phyloP scores from a whole-genome alignment of 192 early-diverging fungal genomes.

The Coemansia interrupta region DNA sequence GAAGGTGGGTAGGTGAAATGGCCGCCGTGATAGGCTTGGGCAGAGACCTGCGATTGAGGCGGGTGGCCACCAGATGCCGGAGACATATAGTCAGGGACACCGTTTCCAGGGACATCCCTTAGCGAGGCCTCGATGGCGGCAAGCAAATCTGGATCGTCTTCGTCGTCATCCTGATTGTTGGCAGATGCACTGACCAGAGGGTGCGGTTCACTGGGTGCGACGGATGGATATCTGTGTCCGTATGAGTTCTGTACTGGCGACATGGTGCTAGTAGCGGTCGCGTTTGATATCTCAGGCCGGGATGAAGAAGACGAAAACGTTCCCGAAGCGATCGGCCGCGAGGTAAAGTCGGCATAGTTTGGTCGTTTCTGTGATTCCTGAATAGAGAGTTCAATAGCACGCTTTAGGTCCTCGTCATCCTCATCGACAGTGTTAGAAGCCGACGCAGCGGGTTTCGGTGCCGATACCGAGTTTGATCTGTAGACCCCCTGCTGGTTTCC shows the following conservation, averaged over 20 bases:
- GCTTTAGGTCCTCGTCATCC: conserved; percentile 87
- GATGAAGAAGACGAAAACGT: no score
- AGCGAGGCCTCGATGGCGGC: conserved; percentile 79
- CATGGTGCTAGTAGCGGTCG: no score
- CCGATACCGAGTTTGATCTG: conserved; percentile 1
- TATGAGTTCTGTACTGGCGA: neutral
- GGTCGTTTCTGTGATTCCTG: conserved; percentile 57
- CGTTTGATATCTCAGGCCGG: no score
- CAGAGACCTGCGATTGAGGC: neutral
- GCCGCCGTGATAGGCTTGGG: neutral
- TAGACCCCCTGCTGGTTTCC: neutral
- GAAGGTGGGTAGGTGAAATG: neutral
- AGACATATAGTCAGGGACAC: conserved; percentile 24
- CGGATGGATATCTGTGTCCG: conserved; percentile 12
- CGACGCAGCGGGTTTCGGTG: neutral
- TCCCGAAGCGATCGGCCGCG: conserved; percentile 4
- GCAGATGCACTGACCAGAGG: conserved; percentile 32
- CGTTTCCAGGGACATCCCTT: conserved; percentile 51
- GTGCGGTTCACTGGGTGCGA: conserved; percentile 26
- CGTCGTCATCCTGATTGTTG: conserved; percentile 42
- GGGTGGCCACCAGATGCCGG: conserved; percentile 9
- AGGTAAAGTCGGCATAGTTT: conserved; percentile 45
- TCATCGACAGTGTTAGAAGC: conserved; percentile 41
- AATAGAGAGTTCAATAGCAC: conserved; percentile 88
- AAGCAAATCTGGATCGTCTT: conserved; percentile 66